These are phyloP conservation scores for Cyamopsis tetragonoloba DNA, from an alignment of 306 rosid species.

Conservation along the genomic window DNA sequence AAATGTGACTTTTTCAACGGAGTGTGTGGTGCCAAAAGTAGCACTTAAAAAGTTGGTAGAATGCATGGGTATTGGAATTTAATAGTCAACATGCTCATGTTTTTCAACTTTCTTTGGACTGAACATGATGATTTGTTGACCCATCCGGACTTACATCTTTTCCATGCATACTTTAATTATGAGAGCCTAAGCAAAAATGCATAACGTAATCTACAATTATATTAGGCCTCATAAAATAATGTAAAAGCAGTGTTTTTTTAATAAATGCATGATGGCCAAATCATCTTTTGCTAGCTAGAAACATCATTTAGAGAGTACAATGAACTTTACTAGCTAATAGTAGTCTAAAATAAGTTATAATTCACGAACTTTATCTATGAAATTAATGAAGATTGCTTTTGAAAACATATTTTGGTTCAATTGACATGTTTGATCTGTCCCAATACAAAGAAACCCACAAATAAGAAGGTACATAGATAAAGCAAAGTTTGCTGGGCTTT, in stretches of 20 bases:
- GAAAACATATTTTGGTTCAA: neutral
- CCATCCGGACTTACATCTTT: conserved; percentile 1
- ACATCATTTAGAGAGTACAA: conserved; percentile 10
- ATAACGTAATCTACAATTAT: conserved; percentile 15
- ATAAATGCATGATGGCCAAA: conserved; percentile 10
- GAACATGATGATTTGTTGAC: conserved; percentile 29
- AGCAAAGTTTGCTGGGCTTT: conserved; percentile 24
- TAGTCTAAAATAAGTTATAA: neutral
- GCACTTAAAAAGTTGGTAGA: neutral
- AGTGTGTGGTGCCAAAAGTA: no score
- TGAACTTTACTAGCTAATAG: conserved; percentile 21
- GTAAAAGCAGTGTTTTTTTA: conserved; percentile 13
- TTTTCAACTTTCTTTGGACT: conserved; percentile 28
- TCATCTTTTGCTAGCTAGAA: conserved; percentile 2
- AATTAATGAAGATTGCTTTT: conserved; percentile 19
- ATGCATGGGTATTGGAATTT: neutral
- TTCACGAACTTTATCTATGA: conserved; percentile 25
- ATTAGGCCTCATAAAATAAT: neutral
- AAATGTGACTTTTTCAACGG: no score
- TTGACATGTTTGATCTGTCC: conserved; percentile 27
- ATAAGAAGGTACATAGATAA: conserved; percentile 27
- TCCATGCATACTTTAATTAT: neutral
- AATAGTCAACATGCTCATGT: conserved; percentile 16
- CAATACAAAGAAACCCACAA: conserved; percentile 29
- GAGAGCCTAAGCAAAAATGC: conserved; percentile 11